phyloP scores from a whole-genome alignment of 129 eudicot species.

The Tagetes erecta region DNA sequence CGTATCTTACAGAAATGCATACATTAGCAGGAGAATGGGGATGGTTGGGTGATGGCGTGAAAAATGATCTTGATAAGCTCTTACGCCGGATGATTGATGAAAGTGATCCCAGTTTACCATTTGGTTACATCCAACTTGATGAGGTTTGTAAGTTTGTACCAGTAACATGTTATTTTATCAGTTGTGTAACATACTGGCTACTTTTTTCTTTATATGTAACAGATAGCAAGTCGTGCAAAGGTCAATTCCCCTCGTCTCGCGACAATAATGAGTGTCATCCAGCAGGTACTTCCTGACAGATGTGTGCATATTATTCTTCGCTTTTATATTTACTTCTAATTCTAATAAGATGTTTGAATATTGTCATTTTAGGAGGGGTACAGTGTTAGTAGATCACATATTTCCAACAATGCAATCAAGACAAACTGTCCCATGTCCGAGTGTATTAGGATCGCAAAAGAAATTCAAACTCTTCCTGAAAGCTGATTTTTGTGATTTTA shows the following conservation, averaged over 20 bases:
- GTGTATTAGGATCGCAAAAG: slow-evolving; percentile 66
- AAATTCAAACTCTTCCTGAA: slow-evolving; percentile 50
- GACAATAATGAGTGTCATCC: slow-evolving; percentile 52
- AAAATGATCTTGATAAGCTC: slow-evolving; percentile 59
- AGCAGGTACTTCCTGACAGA: slow-evolving; percentile 46
- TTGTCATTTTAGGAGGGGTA: slow-evolving; percentile 66
- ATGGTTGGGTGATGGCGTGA: slow-evolving; percentile 58
- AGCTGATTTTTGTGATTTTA: neutral
- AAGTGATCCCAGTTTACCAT: slow-evolving; percentile 73
- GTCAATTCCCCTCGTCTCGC: slow-evolving; percentile 63
- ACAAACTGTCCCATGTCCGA: slow-evolving; percentile 86
- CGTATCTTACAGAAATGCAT: slow-evolving; percentile 63
- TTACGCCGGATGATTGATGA: slow-evolving; percentile 73
- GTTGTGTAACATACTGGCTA: neutral
- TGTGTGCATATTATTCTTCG: neutral
- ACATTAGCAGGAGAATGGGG: slow-evolving; percentile 84
- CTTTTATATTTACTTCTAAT: neutral
- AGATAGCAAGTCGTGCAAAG: slow-evolving; percentile 89
- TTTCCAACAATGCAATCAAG: slow-evolving; percentile 79
- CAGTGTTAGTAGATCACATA: slow-evolving; percentile 72
- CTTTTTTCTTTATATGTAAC: slow-evolving; percentile 18
- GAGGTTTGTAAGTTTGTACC: slow-evolving; percentile 76
- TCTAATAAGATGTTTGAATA: neutral
- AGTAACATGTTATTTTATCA: neutral
- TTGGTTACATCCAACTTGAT: slow-evolving; percentile 72